Evolutionary conservation across 495 filamentous ascomycete genomes (phyloP).

Genomic region (Hypoxylon cercidicola): DNA sequence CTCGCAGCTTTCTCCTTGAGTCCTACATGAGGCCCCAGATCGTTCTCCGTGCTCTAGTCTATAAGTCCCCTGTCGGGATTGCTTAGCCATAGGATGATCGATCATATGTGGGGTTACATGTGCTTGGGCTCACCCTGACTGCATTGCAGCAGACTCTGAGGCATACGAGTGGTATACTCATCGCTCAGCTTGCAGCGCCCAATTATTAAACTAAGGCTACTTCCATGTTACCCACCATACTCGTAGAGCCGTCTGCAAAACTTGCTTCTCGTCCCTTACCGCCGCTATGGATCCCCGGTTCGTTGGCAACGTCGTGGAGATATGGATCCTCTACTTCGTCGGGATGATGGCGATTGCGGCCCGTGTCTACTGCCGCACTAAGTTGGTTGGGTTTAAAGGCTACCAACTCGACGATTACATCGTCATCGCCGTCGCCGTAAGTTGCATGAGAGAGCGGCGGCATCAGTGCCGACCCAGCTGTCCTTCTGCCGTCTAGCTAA

Average conservation of each 20-base stretch:
- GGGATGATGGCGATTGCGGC: slow-evolving; percentile 10
- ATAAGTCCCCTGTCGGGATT: background rate
- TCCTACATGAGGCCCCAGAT: background rate
- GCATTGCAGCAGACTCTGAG: background rate
- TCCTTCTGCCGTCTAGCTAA: background rate
- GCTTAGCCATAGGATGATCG: background rate
- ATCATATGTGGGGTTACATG: slow-evolving; percentile 10
- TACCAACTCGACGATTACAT: slow-evolving; percentile 24
- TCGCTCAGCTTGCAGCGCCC: background rate
- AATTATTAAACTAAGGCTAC: slow-evolving; percentile 12
- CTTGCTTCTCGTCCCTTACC: slow-evolving; percentile 4
- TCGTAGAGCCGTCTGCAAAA: background rate
- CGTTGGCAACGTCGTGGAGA: slow-evolving; percentile 16
- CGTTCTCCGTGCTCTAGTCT: background rate
- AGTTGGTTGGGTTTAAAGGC: slow-evolving; percentile 12
- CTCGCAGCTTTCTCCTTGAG: background rate
- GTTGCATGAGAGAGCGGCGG: background rate
- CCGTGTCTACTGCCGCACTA: slow-evolving; percentile 15
- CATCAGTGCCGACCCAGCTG: background rate
- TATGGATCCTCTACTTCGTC: slow-evolving; percentile 23
- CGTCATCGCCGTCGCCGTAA: slow-evolving; percentile 18
- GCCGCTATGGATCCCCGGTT: slow-evolving; percentile 11
- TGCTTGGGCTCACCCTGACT: background rate
- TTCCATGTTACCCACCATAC: slow-evolving; percentile 11
- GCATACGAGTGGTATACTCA: background rate